phyloP scores from a whole-genome alignment of 495 filamentous ascomycete genomes.

The Neurospora tetraspora region DNA sequence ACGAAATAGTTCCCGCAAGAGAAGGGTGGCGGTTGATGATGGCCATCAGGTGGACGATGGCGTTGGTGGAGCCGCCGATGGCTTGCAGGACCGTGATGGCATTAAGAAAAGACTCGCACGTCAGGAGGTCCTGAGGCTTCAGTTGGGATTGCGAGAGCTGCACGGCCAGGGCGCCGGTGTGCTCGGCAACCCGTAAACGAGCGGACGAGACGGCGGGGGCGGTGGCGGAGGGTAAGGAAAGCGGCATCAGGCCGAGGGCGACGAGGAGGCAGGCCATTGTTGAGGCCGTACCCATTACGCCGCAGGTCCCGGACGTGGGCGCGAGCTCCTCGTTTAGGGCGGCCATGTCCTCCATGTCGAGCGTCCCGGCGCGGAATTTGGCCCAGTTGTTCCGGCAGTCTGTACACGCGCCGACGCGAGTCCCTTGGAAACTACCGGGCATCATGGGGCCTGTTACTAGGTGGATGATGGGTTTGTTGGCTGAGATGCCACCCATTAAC shows the following conservation, averaged over 20 bases:
- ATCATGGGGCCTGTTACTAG: constrained; percentile 60
- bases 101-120: constrained; percentile 53
- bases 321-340: constrained; percentile 59
- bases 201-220: constrained; percentile 57
- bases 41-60: constrained; percentile 56
- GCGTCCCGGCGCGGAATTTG: constrained; percentile 45
- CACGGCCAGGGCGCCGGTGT: constrained; percentile 50
- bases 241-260: constrained; percentile 54
- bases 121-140: constrained; percentile 46
- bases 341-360: constrained; percentile 57
- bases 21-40: constrained; percentile 50
- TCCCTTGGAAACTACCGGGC: constrained; percentile 49
- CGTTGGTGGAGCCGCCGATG: constrained; percentile 61
- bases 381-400: constrained; percentile 63
- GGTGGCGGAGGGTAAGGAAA: constrained; percentile 38
- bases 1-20: constrained; percentile 43
- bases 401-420: constrained; percentile 54
- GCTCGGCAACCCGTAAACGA: constrained; percentile 52
- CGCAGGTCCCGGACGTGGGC: constrained; percentile 56
- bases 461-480: constrained; percentile 55
- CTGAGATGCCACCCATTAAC: constrained; percentile 59
- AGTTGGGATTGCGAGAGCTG: constrained; percentile 11
- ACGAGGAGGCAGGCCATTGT: constrained; percentile 61
- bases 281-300: constrained; percentile 60
- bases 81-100: constrained; percentile 60